A percentile compares a stretch with the other conserved stretches of the same genome.
Conservation (phyloP, 1,139 yeast species). For the Candida sanyaensis region DNA sequence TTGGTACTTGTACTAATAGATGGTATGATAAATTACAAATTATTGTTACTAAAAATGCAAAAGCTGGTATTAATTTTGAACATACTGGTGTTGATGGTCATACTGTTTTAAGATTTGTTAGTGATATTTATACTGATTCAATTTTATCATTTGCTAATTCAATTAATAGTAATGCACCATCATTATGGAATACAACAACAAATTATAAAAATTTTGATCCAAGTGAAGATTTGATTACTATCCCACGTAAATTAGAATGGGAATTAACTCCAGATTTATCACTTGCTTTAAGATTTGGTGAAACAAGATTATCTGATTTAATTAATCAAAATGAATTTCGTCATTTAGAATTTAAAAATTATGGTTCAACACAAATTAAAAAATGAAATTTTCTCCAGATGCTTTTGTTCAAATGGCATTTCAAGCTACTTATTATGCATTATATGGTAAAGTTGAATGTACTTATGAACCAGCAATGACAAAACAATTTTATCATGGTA, state of each 20-base stretch:
- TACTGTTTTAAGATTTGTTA: constrained; percentile 83
- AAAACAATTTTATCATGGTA: constrained; percentile 79
- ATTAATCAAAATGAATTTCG: constrained; percentile 89
- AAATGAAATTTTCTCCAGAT: constrained; percentile 89
- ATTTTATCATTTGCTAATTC: constrained; percentile 83
- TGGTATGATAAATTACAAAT: constrained; percentile 94
- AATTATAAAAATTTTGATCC: constrained; percentile 9
- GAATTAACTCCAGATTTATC: constrained; percentile 74
- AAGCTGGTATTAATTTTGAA: constrained; percentile 92
- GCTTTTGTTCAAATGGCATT: constrained; percentile 94
- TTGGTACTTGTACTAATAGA: constrained; percentile 91
- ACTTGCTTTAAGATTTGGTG: constrained; percentile 84
- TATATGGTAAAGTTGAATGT: constrained; percentile 90
- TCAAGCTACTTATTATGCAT: constrained; percentile 89
- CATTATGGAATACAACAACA: constrained; percentile 52
- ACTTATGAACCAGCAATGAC: constrained; percentile 98
- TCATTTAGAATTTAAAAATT: constrained; percentile 72
- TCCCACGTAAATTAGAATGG: constrained; percentile 92
- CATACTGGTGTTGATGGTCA: constrained; percentile 97
- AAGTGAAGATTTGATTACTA: constrained; percentile 47
- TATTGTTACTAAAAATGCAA: constrained; percentile 87
- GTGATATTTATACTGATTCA: constrained; percentile 89
- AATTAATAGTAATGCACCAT: constrained; percentile 80
- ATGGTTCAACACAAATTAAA: constrained; percentile 79
- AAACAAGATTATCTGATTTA: constrained; percentile 82